Percentiles rank a stretch among this genome's conserved stretches.
Conservation (phyloP, 768 basidiomycete species). For the Panellus pusillus region DNA sequence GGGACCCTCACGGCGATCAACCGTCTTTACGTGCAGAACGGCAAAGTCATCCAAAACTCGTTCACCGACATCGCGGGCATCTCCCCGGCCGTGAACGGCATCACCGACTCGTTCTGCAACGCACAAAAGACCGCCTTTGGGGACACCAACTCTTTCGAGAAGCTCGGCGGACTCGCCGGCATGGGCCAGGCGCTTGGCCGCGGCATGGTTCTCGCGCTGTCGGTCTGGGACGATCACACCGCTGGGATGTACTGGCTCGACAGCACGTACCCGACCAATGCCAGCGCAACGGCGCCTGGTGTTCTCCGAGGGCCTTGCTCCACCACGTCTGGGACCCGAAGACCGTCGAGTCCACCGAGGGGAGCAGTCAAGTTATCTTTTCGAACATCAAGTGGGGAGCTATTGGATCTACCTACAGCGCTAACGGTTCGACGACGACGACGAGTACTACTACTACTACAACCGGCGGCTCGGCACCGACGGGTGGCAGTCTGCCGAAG, state of each 20-base stretch:
- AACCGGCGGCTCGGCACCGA: background rate
- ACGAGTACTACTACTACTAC: background rate
- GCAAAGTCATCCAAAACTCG: slow-evolving; percentile 51
- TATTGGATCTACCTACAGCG: slow-evolving; percentile 36
- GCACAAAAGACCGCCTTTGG: slow-evolving; percentile 43
- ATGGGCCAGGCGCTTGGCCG: slow-evolving; percentile 28
- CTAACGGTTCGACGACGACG: background rate
- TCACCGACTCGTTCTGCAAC: slow-evolving; percentile 50
- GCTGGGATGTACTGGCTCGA: slow-evolving; percentile 44
- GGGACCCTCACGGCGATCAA: slow-evolving; percentile 55
- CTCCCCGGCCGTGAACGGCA: slow-evolving; percentile 37
- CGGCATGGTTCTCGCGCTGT: slow-evolving; percentile 40
- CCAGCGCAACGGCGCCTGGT: slow-evolving; percentile 28
- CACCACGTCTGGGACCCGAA: slow-evolving; percentile 37
- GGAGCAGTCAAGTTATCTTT: slow-evolving; percentile 34
- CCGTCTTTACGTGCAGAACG: slow-evolving; percentile 37
- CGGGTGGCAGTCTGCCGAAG: background rate
- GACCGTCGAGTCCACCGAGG: slow-evolving; percentile 33
- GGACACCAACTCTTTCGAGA: slow-evolving; percentile 38
- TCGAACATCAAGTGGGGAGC: slow-evolving; percentile 43
- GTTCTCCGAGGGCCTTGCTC: slow-evolving; percentile 41
- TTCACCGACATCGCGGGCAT: slow-evolving; percentile 46
- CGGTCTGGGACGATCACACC: slow-evolving; percentile 42
- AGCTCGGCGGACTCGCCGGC: slow-evolving; percentile 32
- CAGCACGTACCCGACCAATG: slow-evolving; percentile 31